Conservation (phyloP, 108 stramenopile genomes). For the Aurantiochytrium sp. region DNA sequence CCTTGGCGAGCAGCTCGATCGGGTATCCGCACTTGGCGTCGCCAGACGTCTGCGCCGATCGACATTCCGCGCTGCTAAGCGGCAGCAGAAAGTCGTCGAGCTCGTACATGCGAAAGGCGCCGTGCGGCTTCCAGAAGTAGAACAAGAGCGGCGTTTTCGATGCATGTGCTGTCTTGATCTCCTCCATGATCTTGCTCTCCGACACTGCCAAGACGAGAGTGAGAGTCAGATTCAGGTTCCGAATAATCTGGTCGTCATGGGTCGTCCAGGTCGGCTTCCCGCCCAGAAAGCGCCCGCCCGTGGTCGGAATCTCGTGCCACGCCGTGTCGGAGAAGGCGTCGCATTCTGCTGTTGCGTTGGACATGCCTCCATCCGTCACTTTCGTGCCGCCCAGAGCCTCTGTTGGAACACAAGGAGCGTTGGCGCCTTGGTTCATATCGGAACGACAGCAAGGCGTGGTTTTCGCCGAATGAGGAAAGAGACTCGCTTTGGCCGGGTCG, state of each 20-base stretch:
- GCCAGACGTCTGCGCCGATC: background rate
- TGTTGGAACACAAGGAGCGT: background rate
- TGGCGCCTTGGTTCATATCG: background rate
- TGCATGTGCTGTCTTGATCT: background rate
- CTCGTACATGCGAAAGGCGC: background rate
- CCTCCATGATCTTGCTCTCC: background rate
- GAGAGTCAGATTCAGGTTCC: background rate
- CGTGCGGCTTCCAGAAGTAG: conserved; percentile 9
- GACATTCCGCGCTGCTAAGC: background rate
- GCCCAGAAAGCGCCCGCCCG: background rate
- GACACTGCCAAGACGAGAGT: background rate
- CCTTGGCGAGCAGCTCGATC: background rate
- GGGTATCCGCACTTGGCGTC: background rate
- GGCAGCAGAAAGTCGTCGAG: background rate
- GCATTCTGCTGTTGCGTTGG: background rate
- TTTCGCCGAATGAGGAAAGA: background rate
- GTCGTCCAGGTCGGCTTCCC: background rate
- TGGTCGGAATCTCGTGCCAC: too few species aligned
- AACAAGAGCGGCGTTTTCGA: background rate
- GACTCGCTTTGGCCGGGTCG: background rate
- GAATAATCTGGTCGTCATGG: background rate
- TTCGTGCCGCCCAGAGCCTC: background rate
- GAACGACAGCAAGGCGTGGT: background rate
- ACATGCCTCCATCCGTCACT: background rate
- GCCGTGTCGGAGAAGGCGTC: too few species aligned